Percentiles rank a stretch among this genome's conserved stretches.
Evolutionary conservation across 768 basidiomycete species (phyloP).

Genomic region (Lyophyllum semitale): DNA sequence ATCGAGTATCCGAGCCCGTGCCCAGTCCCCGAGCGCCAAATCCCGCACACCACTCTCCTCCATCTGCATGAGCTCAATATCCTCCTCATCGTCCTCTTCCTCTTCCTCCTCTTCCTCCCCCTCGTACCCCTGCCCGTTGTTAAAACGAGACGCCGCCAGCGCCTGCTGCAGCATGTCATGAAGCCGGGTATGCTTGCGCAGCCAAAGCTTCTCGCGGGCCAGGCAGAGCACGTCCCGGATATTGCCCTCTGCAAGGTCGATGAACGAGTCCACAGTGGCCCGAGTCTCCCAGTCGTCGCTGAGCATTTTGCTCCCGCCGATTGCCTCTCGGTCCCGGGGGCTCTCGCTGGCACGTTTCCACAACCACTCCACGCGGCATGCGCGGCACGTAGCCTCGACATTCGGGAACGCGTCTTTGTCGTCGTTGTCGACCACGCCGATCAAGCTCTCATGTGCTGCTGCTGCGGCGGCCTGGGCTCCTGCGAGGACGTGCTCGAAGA

Average conservation of each 20-base stretch:
- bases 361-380: constrained; percentile 66
- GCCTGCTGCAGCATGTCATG: constrained; percentile 69
- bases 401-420: constrained; percentile 69
- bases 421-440: constrained; percentile 68
- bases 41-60: constrained; percentile 46
- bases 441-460: constrained; percentile 26
- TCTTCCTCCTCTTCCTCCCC: constrained; percentile 35
- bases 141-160: constrained; percentile 56
- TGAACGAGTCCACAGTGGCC: constrained; percentile 67
- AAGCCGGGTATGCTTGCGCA: constrained; percentile 64
- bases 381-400: constrained; percentile 67
- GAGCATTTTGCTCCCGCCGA: constrained; percentile 46
- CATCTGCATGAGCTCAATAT: constrained; percentile 41
- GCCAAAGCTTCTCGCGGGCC: constrained; percentile 73
- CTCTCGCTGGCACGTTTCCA: constrained; percentile 57
- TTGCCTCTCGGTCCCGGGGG: constrained; percentile 54
- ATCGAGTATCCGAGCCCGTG: constrained; percentile 68
- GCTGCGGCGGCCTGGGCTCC: constrained; percentile 15
- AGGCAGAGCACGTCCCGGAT: constrained; percentile 60
- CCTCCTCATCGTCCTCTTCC: constrained; percentile 48
- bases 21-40: constrained; percentile 73
- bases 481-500: constrained; percentile 30
- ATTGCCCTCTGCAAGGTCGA: constrained; percentile 72
- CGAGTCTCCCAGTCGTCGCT: constrained; percentile 67
- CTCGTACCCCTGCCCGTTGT: constrained; percentile 21